A percentile compares a stretch with the other conserved stretches of the same genome.
phyloP scores from a whole-genome alignment of 2,329 filamentous ascomycete genomes.

The Phyllosticta capitalensis region DNA sequence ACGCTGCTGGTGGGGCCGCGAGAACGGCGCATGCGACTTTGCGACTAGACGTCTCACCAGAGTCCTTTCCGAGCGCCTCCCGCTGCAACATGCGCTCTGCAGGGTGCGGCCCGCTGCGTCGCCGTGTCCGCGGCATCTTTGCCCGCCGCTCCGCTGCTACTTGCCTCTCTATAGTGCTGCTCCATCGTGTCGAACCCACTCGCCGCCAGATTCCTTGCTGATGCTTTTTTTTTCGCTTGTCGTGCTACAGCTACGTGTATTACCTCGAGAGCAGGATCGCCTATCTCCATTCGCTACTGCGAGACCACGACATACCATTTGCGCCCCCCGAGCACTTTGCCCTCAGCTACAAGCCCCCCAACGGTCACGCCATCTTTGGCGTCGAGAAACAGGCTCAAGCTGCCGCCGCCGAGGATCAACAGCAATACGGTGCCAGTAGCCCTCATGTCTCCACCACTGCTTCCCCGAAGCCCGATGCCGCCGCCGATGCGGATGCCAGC shows the following conservation, averaged over 20 bases:
- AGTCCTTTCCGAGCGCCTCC: slow-evolving; percentile 5
- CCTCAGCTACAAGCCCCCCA: slow-evolving; percentile 29
- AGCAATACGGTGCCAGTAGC: slow-evolving; percentile 13
- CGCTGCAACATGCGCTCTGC: slow-evolving; percentile 4
- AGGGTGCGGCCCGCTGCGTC: neutral
- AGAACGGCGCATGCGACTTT: slow-evolving; percentile 3
- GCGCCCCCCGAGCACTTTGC: slow-evolving; percentile 59
- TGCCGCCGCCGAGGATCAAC: slow-evolving; percentile 14
- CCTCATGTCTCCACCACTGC: slow-evolving; percentile 1
- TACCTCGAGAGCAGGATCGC: slow-evolving; percentile 82
- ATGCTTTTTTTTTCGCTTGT: slow-evolving; percentile 11
- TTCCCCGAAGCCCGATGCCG: slow-evolving; percentile 13
- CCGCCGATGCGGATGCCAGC: slow-evolving; percentile 15
- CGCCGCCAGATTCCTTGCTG: slow-evolving; percentile 8
- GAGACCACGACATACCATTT: slow-evolving; percentile 59
- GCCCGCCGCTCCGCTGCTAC: slow-evolving; percentile 2
- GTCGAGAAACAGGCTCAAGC: slow-evolving; percentile 10
- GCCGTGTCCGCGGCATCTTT: neutral
- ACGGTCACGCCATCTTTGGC: slow-evolving; percentile 23
- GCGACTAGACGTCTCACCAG: slow-evolving; percentile 2
- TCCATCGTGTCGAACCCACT: neutral
- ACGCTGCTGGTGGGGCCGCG: slow-evolving; percentile 2
- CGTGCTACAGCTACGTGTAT: slow-evolving; percentile 65
- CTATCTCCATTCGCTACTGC: slow-evolving; percentile 70
- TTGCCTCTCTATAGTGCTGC: neutral